Base-by-base conservation (phyloP, 225 moss, liverwort and hornwort genomes). In the Anthoceros angustus region DNA sequence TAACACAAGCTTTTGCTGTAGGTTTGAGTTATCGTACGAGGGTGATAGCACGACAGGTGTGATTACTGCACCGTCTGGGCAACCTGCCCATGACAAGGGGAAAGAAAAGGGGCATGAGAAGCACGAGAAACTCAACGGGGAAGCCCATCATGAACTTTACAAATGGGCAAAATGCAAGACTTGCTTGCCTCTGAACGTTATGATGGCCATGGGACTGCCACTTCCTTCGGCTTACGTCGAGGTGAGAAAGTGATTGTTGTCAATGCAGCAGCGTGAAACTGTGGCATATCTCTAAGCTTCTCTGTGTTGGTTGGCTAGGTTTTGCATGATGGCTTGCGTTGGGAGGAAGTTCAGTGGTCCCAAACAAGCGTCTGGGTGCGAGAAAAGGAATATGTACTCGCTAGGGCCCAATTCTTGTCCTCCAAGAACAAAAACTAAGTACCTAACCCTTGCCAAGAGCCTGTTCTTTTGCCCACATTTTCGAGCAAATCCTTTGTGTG, bases 281-380 rank as follows among this genome's bases (percentile, higher is more conserved):
- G 4, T 4, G 6, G 20, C 49, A 20, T 7, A 3, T 50, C 16
- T 50, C 5, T 14, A 50, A 43, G 8, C 43, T 64, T 42, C 66
- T n/a, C n/a, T n/a, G n/a, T 72, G 12, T 77, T 74, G 60, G 70
- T 40, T 14, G 40, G 84, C 42, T 77, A 90, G 80, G 83, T 91
- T 69, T 74, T 95, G 72, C 81, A 90, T 72, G 82, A 77, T 64
- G 79, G 85, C 69, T 74, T 95, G 80, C 72, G 74, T 32, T 95
- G 94, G 94, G 90, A 95, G 77, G 90, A 95, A 83, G 76, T 95
- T 43, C 86, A 86, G 79, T 95, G 94, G 94, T 85, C 94, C 67
- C 77, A 87, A 67, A 80, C 86, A n/a, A 86, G 94, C 62, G 88
- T 95, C 42, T 95, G 90, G 76, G 80, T 95, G 65, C 81, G 86